Percentiles rank a stretch among this genome's conserved stretches.
Conservation (phyloP, 176 grass and related monocot species). For the Neostapfia colusana region DNA sequence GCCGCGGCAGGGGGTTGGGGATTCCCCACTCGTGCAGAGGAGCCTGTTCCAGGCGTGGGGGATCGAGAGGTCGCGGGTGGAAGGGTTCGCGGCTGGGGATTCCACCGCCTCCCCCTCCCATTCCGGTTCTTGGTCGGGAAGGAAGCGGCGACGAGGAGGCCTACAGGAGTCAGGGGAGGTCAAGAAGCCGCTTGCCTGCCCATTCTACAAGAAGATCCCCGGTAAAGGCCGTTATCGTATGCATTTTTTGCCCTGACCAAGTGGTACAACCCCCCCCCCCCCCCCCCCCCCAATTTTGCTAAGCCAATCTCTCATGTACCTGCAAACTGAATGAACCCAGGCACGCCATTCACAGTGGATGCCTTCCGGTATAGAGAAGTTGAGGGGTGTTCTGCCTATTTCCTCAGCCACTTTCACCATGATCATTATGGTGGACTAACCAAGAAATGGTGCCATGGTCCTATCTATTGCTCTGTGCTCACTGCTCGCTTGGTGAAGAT, state of each 20-base stretch:
- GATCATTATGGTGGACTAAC: conserved; percentile 73
- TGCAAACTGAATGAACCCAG: conserved; percentile 33
- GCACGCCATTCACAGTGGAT: conserved; percentile 73
- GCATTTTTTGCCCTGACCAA: conserved; percentile 6
- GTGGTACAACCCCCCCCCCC: background rate
- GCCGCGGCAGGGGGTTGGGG: background rate
- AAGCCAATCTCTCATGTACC: background rate
- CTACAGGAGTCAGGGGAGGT: background rate
- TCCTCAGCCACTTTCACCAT: conserved; percentile 72
- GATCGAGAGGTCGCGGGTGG: conserved; percentile 30
- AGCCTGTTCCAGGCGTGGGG: conserved; percentile 81
- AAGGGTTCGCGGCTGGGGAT: background rate
- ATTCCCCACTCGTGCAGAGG: conserved; percentile 48
- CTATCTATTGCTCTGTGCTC: conserved; percentile 70
- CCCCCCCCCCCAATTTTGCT: background rate
- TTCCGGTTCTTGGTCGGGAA: conserved; percentile 2
- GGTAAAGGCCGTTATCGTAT: conserved; percentile 22
- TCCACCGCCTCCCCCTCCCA: background rate
- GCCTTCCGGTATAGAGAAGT: conserved; percentile 65
- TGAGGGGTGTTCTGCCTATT: conserved; percentile 63
- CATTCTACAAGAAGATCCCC: conserved; percentile 69
- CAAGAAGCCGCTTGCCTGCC: conserved; percentile 31
- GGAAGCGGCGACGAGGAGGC: conserved; percentile 22
- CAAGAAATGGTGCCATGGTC: conserved; percentile 75
- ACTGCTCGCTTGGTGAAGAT: conserved; percentile 70